Evolutionary conservation across 202 grass and related monocot species (phyloP).

Genomic region (Schoenoplectus triqueter): DNA sequence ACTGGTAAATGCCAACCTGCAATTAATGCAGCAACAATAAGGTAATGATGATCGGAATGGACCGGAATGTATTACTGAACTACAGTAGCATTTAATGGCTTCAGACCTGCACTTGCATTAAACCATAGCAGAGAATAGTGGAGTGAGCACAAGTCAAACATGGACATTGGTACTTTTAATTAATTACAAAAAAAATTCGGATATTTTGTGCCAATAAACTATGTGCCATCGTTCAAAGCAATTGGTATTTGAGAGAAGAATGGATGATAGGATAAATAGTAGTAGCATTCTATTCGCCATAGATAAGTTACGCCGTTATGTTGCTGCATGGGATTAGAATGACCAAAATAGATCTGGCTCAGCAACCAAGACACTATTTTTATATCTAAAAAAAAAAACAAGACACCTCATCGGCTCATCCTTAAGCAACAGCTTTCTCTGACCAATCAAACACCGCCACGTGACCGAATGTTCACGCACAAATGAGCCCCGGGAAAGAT

Average conservation of each 20-base stretch:
- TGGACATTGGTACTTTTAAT: not conserved
- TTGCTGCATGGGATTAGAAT: not conserved
- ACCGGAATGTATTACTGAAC: not conserved
- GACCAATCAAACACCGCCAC: not conserved
- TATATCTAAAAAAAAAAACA: too few relatives aligned
- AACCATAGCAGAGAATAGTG: not conserved
- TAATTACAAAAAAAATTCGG: not conserved
- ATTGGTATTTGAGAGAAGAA: not conserved
- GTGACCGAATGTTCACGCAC: conserved; percentile 18
- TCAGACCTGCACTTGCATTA: conserved; percentile 29
- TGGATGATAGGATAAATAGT: too few relatives aligned
- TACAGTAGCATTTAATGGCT: conserved; percentile 21
- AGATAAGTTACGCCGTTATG: not conserved
- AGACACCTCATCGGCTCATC: not conserved
- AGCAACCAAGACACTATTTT: not conserved
- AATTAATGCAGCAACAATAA: conserved; percentile 21
- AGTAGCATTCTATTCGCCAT: not conserved
- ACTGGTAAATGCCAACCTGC: not conserved
- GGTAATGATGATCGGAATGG: conserved; percentile 16
- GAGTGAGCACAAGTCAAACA: conserved; percentile 1
- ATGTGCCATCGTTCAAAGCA: not conserved
- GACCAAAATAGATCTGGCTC: not conserved
- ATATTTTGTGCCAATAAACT: not conserved
- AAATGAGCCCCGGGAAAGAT: not conserved
- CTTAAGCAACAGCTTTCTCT: not conserved